Percentiles rank a stretch among this genome's conserved stretches.
Evolutionary conservation across 768 basidiomycete species (phyloP).

Genomic region (Harrya chromipes): DNA sequence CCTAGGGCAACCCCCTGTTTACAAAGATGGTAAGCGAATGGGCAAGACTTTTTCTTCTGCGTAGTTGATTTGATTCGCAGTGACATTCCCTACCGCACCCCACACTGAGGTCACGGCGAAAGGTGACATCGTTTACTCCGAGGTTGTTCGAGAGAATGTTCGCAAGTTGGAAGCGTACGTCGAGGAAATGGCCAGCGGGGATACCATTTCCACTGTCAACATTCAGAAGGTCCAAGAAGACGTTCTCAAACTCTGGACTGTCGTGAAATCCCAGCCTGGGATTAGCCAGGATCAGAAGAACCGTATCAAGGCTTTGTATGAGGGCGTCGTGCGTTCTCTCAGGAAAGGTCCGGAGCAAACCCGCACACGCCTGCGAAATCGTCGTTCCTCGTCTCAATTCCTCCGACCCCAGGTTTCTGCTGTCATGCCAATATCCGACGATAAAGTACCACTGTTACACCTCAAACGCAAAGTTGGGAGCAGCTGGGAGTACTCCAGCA

Average conservation of each 20-base stretch:
- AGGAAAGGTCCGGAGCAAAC: conserved; percentile 70
- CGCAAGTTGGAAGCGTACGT: conserved; percentile 98
- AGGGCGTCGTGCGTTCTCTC: conserved; percentile 92
- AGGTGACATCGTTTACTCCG: conserved; percentile 93
- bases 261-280: conserved; percentile 95
- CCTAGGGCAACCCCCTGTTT: conserved; percentile 78
- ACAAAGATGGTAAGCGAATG: conserved; percentile 83
- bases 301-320: conserved; percentile 91
- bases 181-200: conserved; percentile 96
- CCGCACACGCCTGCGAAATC: conserved; percentile 57
- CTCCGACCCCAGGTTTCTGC: conserved; percentile 84
- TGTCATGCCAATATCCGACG: conserved; percentile 67
- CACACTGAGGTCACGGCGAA: conserved; percentile 90
- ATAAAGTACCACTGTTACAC: conserved; percentile 92
- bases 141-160: conserved; percentile 94
- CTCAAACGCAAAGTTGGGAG: conserved; percentile 95
- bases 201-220: conserved; percentile 83
- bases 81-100: conserved; percentile 98
- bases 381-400: conserved; percentile 96
- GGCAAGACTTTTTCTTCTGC: background rate
- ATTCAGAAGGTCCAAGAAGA: conserved; percentile 98
- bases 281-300: conserved; percentile 97
- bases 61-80: conserved; percentile 35
- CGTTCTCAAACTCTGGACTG: conserved; percentile 93
- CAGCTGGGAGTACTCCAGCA: conserved; percentile 96